Evolutionary conservation across 1,284 basidiomycete species (phyloP).

Genomic region (Ceratobasidium sp.): DNA sequence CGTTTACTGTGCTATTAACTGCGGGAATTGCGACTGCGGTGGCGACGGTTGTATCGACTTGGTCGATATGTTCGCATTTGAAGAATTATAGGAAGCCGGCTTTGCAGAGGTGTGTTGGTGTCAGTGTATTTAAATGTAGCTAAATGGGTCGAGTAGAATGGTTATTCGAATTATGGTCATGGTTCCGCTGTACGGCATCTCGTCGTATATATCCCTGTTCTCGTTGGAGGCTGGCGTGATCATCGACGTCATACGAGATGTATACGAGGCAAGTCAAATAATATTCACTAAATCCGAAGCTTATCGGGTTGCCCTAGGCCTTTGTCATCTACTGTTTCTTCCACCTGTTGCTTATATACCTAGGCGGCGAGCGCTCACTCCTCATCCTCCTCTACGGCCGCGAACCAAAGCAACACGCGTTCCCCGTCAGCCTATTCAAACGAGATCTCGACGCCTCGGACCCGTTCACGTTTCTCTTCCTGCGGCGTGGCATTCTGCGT

Average conservation of each 20-base stretch:
- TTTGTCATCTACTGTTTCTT: conserved; percentile 98
- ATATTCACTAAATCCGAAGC: conserved; percentile 1
- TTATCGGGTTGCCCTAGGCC: conserved; percentile 67
- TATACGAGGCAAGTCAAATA: conserved; percentile 84
- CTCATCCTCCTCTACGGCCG: conserved; percentile 93
- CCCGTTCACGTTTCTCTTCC: conserved; percentile 92
- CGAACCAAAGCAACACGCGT: conserved; percentile 87
- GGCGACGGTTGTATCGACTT: conserved; percentile 37
- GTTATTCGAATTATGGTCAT: conserved; percentile 97
- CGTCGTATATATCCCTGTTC: conserved; percentile 94
- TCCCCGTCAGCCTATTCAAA: conserved; percentile 85
- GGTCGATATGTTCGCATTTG: conserved; percentile 41
- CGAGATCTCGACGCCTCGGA: conserved; percentile 90
- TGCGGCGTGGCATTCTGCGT: conserved; percentile 97
- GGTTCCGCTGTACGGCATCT: conserved; percentile 94
- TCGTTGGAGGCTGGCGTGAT: conserved; percentile 96
- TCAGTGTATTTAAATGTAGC: not conserved
- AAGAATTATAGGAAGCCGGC: conserved; percentile 86
- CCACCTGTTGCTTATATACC: conserved; percentile 84
- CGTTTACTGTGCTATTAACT: conserved; percentile 21
- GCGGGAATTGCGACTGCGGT: conserved; percentile 42
- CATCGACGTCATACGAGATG: conserved; percentile 94
- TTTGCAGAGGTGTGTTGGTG: conserved; percentile 75
- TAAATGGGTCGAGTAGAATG: conserved; percentile 68
- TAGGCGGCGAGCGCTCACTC: conserved; percentile 93